Base-by-base conservation (phyloP, 805 yeast species). In the Sugiyamaella smithiae region DNA sequence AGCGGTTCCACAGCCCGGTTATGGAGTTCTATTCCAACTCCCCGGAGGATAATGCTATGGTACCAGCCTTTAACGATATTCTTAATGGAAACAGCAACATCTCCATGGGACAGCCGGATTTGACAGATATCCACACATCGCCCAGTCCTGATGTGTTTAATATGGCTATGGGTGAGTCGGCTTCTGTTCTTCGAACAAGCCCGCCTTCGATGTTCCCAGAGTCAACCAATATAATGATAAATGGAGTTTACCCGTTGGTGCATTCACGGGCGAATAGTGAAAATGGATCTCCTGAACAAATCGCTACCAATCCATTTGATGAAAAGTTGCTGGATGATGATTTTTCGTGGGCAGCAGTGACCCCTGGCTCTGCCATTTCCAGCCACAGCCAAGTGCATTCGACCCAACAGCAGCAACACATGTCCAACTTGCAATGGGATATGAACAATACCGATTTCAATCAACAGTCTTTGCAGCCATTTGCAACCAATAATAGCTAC, bases 211-310 rank as follows among this genome's bases (percentile, higher is more conserved):
- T 35, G 38, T 35, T 35, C 38, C 38, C 38, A 14, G 38, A 35
- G 8, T 9, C 38, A 28, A 14, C 46, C 22, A 32, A 12, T 16
- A 14, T 25, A 19, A 38, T 40, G 45, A 40, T 46, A 31, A 53
- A 55, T 40, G 58, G 58, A 6, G 28, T 53, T 3, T 55, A 55
- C 32, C 55, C 58, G 4, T 41, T 49, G 16, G 52, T 49, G 9
- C 58, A 55, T 42, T 55, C 58, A 19, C 40, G 53, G 14, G 55
- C 55, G 37, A 55, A 51, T 37, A 40, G 49, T 26, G 57, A 53
- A 14, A 49, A 33, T 19, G 56, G 53, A 11, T 36, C 46, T 25
- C 43, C 55, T 25, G 45, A 40, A 28, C 49, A 36, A 5, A 20
- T 35, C 12, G 14, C 40, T 12, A 23, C 17, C 31, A 19, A 31